These are phyloP conservation scores for Amanita pseudoporphyria DNA, from an alignment of 768 basidiomycete species.

Conservation along the genomic window DNA sequence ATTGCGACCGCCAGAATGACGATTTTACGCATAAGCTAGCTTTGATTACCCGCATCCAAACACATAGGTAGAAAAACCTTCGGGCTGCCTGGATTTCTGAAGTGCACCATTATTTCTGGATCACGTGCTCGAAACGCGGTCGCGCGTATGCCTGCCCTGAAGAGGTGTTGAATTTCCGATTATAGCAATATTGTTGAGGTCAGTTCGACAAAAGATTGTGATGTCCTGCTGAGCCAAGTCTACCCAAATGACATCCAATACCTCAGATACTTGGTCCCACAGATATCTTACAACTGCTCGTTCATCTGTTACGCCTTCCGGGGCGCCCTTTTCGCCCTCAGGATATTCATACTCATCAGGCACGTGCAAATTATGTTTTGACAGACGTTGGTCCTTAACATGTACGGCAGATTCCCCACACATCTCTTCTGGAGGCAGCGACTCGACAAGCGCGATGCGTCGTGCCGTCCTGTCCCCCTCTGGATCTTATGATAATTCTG, in stretches of 20 bases:
- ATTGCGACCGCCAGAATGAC: too few relatives aligned
- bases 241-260: conserved; percentile 26
- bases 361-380: conserved; percentile 31
- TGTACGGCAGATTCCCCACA: conserved; percentile 30
- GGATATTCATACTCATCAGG: conserved; percentile 46
- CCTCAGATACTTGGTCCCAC: conserved; percentile 50
- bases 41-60: too few relatives aligned
- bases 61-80: too few relatives aligned
- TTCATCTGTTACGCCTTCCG: conserved; percentile 39
- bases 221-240: conserved; percentile 9
- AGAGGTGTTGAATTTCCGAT: conserved; percentile 15
- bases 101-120: too few relatives aligned
- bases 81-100: neutral
- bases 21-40: too few relatives aligned
- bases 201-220: conserved; percentile 1
- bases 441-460: conserved; percentile 39
- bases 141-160: conserved; percentile 21
- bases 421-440: conserved; percentile 38
- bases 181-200: conserved; percentile 5
- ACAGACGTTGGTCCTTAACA: conserved; percentile 4
- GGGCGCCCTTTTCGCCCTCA: conserved; percentile 50
- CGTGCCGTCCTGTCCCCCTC: conserved; percentile 48
- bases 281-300: conserved; percentile 51
- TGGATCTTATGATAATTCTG: conserved; percentile 23
- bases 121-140: conserved; percentile 17